Evolutionary conservation across 257 asterid species (phyloP), one percentile per base, ranked within the genome.

Genomic region (Scutellaria barbata): DNA sequence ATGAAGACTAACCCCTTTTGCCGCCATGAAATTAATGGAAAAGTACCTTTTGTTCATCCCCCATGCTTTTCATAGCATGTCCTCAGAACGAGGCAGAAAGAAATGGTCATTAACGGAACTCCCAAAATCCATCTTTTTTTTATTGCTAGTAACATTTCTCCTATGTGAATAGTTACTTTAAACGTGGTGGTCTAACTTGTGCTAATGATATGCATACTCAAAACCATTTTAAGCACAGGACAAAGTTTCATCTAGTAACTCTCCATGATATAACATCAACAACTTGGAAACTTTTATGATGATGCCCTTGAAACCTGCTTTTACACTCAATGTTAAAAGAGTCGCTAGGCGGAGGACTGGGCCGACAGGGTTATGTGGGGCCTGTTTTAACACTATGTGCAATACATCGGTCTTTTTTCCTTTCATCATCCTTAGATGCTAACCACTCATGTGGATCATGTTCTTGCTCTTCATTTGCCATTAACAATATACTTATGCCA

Each of bases 391-490:
- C 35, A 30, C 35, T 30, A 4, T 30, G 35, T 30, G 35, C 35
- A 47, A 59, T 10, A 8, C 11, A 8, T 45, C 17, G 50, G n/a
- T 22, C 43, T 67, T 47, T 37, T 66, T 37, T 66, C 45, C 48
- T 2, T 66, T 74, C 40, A 59, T 51, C 20, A 39, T 56, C 40
- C 64, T 51, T 39, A 51, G 48, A 25, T 66, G 43, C 61, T 10
- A 60, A 47, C 47, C 22, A n/a, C 20, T 37, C 16, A 1, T n/a
- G 47, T 61, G 47, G 22, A 47, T 45, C 11, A 10, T 46, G 48
- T 41, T 69, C 8, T 60, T 72, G 73, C 39, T 46, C 20, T 40
- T 71, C 59, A 56, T 51, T 41, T 48, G 57, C 33, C 8, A 13
- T 12, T 53, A 40, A 37, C 43, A 5, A 61, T 20, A 35, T 10